These are phyloP conservation scores for Deinandra increscens DNA, from an alignment of 129 eudicot species.

Conservation along the genomic window DNA sequence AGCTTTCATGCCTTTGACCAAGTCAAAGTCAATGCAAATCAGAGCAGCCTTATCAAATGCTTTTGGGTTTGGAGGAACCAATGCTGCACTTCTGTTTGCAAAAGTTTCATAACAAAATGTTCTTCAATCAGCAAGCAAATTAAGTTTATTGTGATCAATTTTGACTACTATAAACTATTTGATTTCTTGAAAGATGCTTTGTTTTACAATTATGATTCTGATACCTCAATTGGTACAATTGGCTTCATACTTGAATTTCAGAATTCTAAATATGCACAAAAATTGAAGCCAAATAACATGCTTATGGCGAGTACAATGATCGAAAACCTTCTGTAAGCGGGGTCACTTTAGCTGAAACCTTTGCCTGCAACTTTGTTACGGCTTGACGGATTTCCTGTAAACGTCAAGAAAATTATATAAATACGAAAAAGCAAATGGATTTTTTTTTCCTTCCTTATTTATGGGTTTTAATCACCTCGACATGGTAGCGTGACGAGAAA, in stretches of 20 bases:
- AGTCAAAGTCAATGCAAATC: conserved; percentile 60
- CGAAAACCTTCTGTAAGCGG: conserved; percentile 91
- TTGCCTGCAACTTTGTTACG: conserved; percentile 61
- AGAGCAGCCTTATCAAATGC: conserved; percentile 86
- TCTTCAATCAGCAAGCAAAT: conserved; percentile 4
- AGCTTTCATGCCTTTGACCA: conserved; percentile 69
- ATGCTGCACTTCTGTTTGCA: conserved; percentile 74
- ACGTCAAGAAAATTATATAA: background rate
- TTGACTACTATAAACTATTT: conserved; percentile 18
- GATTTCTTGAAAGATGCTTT: conserved; percentile 7
- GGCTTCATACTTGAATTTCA: conserved; percentile 19
- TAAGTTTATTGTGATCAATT: background rate
- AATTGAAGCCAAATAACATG: conserved; percentile 12
- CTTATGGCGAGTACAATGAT: conserved; percentile 50
- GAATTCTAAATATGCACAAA: conserved; percentile 25
- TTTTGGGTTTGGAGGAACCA: conserved; percentile 97
- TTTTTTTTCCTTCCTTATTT: background rate
- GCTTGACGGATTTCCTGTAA: conserved; percentile 87
- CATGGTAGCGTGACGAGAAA: conserved; percentile 85
- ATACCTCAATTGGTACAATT: background rate
- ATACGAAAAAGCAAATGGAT: background rate
- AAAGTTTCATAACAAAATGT: conserved; percentile 21
- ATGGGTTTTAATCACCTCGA: conserved; percentile 58
- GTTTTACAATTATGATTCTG: conserved; percentile 12
- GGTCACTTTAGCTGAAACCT: conserved; percentile 70